These are phyloP conservation scores for Botryotinia calthae DNA, from an alignment of 2,329 filamentous ascomycete genomes.

Conservation along the genomic window DNA sequence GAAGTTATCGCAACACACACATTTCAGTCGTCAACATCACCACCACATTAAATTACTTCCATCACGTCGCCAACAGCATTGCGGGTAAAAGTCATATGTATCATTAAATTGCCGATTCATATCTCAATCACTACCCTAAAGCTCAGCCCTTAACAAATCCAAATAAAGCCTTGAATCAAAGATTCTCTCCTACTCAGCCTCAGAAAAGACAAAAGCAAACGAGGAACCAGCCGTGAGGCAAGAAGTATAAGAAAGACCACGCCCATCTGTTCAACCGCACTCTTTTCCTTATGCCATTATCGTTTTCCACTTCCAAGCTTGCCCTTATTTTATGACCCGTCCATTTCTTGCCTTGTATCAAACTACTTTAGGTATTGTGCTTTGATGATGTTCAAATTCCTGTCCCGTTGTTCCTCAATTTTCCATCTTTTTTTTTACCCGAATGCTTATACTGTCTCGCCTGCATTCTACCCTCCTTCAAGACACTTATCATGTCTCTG, in stretches of 20 bases:
- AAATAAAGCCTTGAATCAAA: conserved; percentile 10
- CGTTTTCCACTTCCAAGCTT: conserved; percentile 18
- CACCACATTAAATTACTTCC: neutral
- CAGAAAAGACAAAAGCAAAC: neutral
- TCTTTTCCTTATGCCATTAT: conserved; percentile 24
- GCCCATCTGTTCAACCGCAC: conserved; percentile 10
- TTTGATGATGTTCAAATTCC: neutral
- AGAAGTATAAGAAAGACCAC: conserved; percentile 28
- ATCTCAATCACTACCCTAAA: neutral
- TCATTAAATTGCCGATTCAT: neutral
- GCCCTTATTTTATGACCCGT: neutral
- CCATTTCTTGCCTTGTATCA: neutral
- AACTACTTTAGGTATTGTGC: neutral
- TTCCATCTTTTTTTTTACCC: neutral
- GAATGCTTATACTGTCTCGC: neutral
- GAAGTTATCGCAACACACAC: neutral
- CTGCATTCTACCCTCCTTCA: neutral
- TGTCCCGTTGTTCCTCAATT: neutral
- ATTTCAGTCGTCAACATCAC: neutral
- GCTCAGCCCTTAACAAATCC: neutral
- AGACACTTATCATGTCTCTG: neutral
- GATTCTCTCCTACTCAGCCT: neutral
- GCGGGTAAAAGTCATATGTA: neutral
- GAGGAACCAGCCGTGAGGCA: conserved; percentile 34
- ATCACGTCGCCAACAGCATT: neutral